Evolutionary conservation across 176 grass and related monocot species (phyloP), one percentile per base, ranked within the genome.

Genomic region (Neostapfia colusana): DNA sequence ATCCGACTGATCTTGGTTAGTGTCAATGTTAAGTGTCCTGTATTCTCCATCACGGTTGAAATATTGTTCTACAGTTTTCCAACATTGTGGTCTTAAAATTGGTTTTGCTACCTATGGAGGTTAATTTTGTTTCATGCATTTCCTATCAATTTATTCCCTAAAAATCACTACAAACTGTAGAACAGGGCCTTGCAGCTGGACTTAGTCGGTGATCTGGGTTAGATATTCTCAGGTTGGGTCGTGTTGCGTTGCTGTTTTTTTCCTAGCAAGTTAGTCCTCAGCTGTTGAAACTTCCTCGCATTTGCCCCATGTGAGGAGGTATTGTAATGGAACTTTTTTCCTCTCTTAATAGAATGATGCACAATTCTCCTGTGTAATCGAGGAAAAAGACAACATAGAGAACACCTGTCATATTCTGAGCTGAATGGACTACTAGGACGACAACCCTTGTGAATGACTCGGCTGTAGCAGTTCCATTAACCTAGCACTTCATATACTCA

Each of bases 1-100:
- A 88, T 65, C 95, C 91, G 31, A 69, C 66, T 59, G 87, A 98
- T 85, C 88, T 98, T 24, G 95, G 95, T 98, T 39, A 58, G 86
- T 79, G 53, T 25, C 39, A 56, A 31, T 31, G 68, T 23, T 18
- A 67, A 63, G 48, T 56, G 59, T 34, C 21, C 2, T 31, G 0
- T 69, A 65, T 59, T 63, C 35, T 48, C 20, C 26, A 36, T 9
- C 24, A 66, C 36, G 43, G 16, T 63, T 46, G 54, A 53, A 35
- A 25, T 41, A 53, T 73, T 74, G 17, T 3, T 42, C 44, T n/a
- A 46, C 17, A 76, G 18, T 63, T 46, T 46, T 48, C 3, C 61
- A 42, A 26, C 31, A 16, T 82, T 44, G 8, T 75, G 15, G 39
- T 75, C 39, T 11, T 40, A 38, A 46, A 49, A 28, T 57, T 83